These are phyloP conservation scores for Rhodamnia argentea DNA, from an alignment of 345 rosid species.

Conservation along the genomic window DNA sequence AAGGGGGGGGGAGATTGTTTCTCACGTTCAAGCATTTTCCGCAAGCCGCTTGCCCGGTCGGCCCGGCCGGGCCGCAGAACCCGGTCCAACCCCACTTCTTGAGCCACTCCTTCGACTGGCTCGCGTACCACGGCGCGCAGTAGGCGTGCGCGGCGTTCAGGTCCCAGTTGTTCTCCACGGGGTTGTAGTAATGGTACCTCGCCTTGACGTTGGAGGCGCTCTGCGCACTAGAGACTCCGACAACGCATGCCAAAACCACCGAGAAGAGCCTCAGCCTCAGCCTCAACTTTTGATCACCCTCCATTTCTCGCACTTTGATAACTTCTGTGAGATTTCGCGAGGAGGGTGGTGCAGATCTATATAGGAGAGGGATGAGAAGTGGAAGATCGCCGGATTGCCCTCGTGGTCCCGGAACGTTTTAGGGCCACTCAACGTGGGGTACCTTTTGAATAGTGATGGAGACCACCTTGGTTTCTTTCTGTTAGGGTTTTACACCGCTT, in stretches of 20 bases:
- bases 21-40: neutral
- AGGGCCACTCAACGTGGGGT: neutral
- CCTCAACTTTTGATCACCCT: neutral
- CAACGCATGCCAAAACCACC: neutral
- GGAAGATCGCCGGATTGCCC: neutral
- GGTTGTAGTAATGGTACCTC: conserved; percentile 43
- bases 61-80: conserved; percentile 46
- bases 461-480: neutral
- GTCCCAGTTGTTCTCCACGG: conserved; percentile 41
- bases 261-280: neutral
- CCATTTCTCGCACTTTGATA: neutral
- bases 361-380: neutral
- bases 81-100: conserved; percentile 46
- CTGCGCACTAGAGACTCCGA: conserved; percentile 2
- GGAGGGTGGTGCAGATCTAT: neutral
- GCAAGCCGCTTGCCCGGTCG: neutral
- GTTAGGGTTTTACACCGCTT: neutral
- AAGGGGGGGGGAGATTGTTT: neutral
- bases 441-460: neutral
- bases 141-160: conserved; percentile 31
- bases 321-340: neutral
- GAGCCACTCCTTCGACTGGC: conserved; percentile 44
- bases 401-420: neutral
- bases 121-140: conserved; percentile 52
- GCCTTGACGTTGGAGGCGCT: conserved; percentile 40